phyloP scores from a whole-genome alignment of 2,329 filamentous ascomycete species.

The Ophiocordyceps camponoti-leonardi region DNA sequence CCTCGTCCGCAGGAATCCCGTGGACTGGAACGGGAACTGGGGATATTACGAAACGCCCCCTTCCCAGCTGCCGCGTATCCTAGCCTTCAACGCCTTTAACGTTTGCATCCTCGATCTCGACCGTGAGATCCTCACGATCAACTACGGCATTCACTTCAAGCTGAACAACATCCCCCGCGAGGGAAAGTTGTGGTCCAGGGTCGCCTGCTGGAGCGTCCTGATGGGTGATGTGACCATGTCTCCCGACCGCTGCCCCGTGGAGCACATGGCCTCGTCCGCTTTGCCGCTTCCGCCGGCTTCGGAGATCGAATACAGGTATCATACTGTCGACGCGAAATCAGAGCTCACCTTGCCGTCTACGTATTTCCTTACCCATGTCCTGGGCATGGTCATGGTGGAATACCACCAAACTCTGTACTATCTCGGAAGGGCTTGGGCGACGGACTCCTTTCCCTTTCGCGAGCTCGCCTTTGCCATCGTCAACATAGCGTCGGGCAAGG shows the following conservation, averaged over 20 bases:
- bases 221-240: conserved; percentile 1
- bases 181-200: conserved; percentile 2
- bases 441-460: conserved; percentile 6
- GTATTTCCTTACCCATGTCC: conserved; percentile 2
- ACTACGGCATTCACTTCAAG: conserved; percentile 6
- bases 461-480: conserved; percentile 6
- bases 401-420: conserved; percentile 2
- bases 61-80: conserved; percentile 2
- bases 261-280: conserved; percentile 4
- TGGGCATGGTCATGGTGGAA: conserved; percentile 1
- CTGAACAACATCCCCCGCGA: conserved; percentile 5
- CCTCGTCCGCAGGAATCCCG: too few relatives aligned
- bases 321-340: neutral
- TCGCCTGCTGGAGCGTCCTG: conserved; percentile 3
- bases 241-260: conserved; percentile 2
- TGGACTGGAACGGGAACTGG: too few relatives aligned
- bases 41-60: too few relatives aligned
- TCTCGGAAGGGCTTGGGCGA: conserved; percentile 5
- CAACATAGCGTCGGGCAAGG: conserved; percentile 3
- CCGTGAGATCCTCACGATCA: conserved; percentile 6
- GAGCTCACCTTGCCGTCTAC: neutral
- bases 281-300: conserved; percentile 2
- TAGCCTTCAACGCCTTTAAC: conserved; percentile 1
- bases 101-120: conserved; percentile 6
- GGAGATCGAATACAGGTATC: neutral